These are phyloP conservation scores for Xylaria sp. DNA, from an alignment of 495 filamentous ascomycete species.

Conservation along the genomic window DNA sequence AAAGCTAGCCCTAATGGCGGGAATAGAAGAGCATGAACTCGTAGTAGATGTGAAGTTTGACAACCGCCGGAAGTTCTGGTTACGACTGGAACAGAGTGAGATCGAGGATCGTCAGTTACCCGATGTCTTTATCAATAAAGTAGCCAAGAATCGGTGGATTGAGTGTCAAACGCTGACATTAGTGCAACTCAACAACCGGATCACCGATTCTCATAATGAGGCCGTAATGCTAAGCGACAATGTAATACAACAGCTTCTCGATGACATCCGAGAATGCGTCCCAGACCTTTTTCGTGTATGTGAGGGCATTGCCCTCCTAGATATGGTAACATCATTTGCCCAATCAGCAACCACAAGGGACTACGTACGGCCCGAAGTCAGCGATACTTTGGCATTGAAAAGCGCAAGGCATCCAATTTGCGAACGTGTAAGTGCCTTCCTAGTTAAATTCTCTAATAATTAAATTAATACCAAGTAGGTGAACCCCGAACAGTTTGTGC, in stretches of 20 bases:
- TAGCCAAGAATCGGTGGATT: conserved; percentile 72
- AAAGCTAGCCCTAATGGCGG: not conserved
- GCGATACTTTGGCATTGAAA: conserved; percentile 78
- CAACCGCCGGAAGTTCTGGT: conserved; percentile 76
- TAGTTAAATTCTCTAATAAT: not conserved
- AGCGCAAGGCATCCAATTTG: conserved; percentile 83
- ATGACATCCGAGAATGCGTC: conserved; percentile 69
- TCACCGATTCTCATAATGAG: conserved; percentile 80
- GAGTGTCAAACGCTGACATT: conserved; percentile 88
- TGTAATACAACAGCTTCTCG: conserved; percentile 72
- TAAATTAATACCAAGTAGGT: conserved; percentile 29
- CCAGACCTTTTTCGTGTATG: conserved; percentile 77
- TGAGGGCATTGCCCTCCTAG: conserved; percentile 86
- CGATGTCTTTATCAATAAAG: conserved; percentile 78
- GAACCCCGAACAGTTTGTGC: conserved; percentile 66
- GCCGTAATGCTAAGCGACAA: conserved; percentile 79
- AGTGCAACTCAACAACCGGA: conserved; percentile 76
- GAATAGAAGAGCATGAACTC: conserved; percentile 64
- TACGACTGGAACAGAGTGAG: conserved; percentile 70
- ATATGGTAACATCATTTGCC: conserved; percentile 88
- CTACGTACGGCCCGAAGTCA: conserved; percentile 81
- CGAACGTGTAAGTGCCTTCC: conserved; percentile 67
- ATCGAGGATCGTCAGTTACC: conserved; percentile 68
- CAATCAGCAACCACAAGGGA: conserved; percentile 78
- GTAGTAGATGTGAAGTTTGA: conserved; percentile 76